A percentile compares a stretch with the other conserved stretches of the same genome.
Conservation (phyloP, 2,329 filamentous ascomycete species). For the Aspergillus pseudonomiae region DNA sequence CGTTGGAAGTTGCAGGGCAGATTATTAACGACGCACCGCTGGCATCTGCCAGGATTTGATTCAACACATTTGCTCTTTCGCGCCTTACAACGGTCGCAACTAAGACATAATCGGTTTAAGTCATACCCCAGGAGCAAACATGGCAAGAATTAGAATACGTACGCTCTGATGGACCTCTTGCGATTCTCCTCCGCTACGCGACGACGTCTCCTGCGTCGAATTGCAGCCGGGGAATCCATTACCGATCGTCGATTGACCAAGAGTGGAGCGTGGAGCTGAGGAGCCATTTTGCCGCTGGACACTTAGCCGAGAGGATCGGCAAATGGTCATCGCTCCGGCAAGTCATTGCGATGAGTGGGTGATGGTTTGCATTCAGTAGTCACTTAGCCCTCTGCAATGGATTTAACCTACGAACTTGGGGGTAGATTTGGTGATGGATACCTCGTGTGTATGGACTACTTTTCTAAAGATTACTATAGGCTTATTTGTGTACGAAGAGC, state of each 20-base stretch:
- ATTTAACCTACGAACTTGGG: not conserved
- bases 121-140: not conserved
- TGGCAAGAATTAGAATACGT: not conserved
- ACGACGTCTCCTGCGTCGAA: not conserved
- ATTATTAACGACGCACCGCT: not conserved
- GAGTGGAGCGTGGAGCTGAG: not conserved
- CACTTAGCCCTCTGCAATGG: not conserved
- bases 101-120: not conserved
- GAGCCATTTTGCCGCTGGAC: not conserved
- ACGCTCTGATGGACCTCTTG: not conserved
- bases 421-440: too few relatives aligned
- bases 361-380: not conserved
- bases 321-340: too few relatives aligned
- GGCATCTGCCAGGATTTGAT: not conserved
- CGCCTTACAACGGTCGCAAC: not conserved
- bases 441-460: too few relatives aligned
- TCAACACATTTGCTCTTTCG: not conserved
- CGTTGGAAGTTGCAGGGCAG: not conserved
- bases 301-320: not conserved
- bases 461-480: too few relatives aligned
- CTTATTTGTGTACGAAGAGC: too few relatives aligned
- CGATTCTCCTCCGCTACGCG: not conserved
- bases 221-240: not conserved
- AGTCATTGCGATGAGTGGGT: not conserved
- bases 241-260: not conserved